Conservation (phyloP, 1,284 basidiomycete genomes). For the Ustilago sp. region DNA sequence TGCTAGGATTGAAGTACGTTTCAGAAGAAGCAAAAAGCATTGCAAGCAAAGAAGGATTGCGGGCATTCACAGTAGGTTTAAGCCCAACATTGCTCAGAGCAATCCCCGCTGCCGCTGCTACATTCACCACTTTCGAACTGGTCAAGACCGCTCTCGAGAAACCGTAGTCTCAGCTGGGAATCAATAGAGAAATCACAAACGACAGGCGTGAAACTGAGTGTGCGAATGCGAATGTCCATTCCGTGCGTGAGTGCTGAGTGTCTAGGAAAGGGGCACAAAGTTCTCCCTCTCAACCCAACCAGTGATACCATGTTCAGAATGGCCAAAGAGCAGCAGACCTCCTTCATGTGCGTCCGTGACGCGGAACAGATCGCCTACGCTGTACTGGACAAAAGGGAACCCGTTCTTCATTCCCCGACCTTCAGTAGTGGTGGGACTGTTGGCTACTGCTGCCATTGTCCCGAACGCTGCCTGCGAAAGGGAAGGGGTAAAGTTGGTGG, state of each 20-base stretch:
- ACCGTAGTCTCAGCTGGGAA: not conserved
- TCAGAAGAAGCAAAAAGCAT: constrained; percentile 30
- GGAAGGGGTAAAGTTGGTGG: not conserved
- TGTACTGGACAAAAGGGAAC: constrained; percentile 43
- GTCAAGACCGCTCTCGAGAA: constrained; percentile 45
- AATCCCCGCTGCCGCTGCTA: constrained; percentile 59
- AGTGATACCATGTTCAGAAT: constrained; percentile 34
- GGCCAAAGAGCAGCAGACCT: constrained; percentile 34
- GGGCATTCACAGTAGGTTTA: constrained; percentile 50
- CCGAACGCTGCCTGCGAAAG: not conserved
- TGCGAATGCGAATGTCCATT: not conserved
- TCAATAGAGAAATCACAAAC: not conserved
- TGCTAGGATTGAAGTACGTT: constrained; percentile 41
- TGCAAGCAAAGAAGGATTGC: constrained; percentile 21
- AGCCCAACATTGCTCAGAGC: constrained; percentile 56
- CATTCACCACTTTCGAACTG: constrained; percentile 59
- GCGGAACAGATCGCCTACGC: constrained; percentile 48
- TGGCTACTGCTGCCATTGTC: constrained; percentile 46
- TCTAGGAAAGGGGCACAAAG: constrained; percentile 42
- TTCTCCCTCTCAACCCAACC: constrained; percentile 55
- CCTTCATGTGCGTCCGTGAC: constrained; percentile 35
- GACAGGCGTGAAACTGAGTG: not conserved
- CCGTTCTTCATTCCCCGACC: constrained; percentile 26
- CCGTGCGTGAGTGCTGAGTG: not conserved
- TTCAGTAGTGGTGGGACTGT: constrained; percentile 20